Evolutionary conservation across 2,329 filamentous ascomycete species (phyloP), one percentile per base, ranked within the genome.

Genomic region (Pseudogymnoascus destructans): DNA sequence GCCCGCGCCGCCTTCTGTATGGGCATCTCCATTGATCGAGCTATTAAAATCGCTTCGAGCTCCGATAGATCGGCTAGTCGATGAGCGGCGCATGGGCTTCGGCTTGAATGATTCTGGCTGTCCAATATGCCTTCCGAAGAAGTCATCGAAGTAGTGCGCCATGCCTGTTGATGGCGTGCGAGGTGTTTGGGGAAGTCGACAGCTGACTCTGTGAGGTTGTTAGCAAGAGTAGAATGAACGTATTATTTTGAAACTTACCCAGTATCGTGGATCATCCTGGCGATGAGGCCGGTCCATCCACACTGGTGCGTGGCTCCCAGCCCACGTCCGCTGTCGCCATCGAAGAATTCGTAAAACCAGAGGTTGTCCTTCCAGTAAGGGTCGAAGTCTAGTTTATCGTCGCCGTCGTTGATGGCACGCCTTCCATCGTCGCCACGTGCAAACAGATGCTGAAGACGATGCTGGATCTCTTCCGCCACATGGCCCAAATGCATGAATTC

Each of bases 281-380:
- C 92, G 70, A 97, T 90, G 64, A 97, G 73, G 21, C 92, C 92
- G 35, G 92, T 96, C 92, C 93, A 97, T 55, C 92, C 92, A 68
- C 89, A 95, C 72, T 97, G 93, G 72, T 97, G 93, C 54, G 85
- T 92, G 35, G 92, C 89, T 59, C 92, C 92, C 1, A 97, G 79
- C 13, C 93, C 92, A 64, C 90, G 86, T 11, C 92, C 92, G 56
- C 78, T 85, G 70, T 97, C 91, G 36, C 90, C 92, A 68, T 97
- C 92, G 69, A 97, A 97, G 77, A 95, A 97, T 71, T 97, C 92
- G 69, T 95, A 87, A 78, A 95, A 97, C 88, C 89, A 96, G 66
- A 97, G 77, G 67, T 91, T 82, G 67, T 95, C 91, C 71, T 86
- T 92, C 92, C 92, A 97, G 71, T 95, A 77, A 21, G 88, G 85